These are phyloP conservation scores for Mycena galopus DNA, from an alignment of 768 basidiomycete genomes.

Conservation along the genomic window DNA sequence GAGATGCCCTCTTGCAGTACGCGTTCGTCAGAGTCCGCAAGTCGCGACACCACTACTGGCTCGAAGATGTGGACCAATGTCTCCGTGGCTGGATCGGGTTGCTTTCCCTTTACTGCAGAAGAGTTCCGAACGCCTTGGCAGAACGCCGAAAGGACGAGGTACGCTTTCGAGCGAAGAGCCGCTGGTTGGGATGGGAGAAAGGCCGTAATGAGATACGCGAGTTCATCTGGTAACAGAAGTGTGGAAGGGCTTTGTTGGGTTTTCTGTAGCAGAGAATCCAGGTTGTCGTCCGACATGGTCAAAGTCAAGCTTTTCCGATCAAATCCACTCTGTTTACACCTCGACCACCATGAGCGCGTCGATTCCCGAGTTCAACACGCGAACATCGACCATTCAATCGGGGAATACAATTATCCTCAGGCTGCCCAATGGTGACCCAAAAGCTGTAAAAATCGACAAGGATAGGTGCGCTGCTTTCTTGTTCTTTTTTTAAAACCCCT, in stretches of 20 bases:
- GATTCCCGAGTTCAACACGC: slow-evolving; percentile 36
- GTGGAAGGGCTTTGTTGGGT: slow-evolving; percentile 43
- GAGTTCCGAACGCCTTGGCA: slow-evolving; percentile 69
- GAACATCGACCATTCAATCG: slow-evolving; percentile 60
- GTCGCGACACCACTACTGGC: slow-evolving; percentile 59
- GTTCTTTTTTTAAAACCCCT: slow-evolving; percentile 2
- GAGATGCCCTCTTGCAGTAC: slow-evolving; percentile 68
- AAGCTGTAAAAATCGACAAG: slow-evolving; percentile 78
- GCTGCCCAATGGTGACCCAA: slow-evolving; percentile 85
- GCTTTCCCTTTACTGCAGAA: slow-evolving; percentile 51
- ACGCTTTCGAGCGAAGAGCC: slow-evolving; percentile 73
- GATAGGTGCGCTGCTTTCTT: slow-evolving; percentile 67
- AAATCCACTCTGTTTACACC: not conserved
- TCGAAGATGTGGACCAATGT: slow-evolving; percentile 64
- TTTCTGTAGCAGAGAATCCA: slow-evolving; percentile 50
- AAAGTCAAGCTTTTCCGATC: slow-evolving; percentile 5
- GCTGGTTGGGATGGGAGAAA: slow-evolving; percentile 64
- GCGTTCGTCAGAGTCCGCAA: slow-evolving; percentile 69
- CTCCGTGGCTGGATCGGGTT: slow-evolving; percentile 62
- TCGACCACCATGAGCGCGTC: slow-evolving; percentile 27
- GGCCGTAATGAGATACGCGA: slow-evolving; percentile 62
- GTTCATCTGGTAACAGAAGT: slow-evolving; percentile 66
- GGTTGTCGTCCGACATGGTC: slow-evolving; percentile 25
- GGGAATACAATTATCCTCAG: slow-evolving; percentile 86
- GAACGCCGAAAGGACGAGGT: slow-evolving; percentile 75